Percentiles rank a stretch among this genome's conserved stretches.
Conservation (phyloP, 441 rosid genomes). For the Euphorbia celastroides region DNA sequence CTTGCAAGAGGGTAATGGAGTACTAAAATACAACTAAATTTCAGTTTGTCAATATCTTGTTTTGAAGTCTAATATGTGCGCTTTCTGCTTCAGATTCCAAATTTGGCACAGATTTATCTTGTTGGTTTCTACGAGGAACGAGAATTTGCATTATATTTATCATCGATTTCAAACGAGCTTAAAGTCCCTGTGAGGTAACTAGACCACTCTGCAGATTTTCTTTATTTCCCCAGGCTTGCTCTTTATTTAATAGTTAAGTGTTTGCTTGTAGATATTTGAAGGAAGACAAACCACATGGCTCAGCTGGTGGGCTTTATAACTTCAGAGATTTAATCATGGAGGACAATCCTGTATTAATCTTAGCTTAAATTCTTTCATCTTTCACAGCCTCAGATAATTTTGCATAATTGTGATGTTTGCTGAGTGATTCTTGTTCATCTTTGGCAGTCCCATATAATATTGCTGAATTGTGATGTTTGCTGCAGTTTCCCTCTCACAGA, state of each 20-base stretch:
- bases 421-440: neutral
- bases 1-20: slow-evolving; percentile 68
- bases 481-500: slow-evolving; percentile 78
- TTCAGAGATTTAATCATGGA: slow-evolving; percentile 77
- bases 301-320: slow-evolving; percentile 88
- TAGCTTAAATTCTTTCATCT: neutral
- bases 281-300: slow-evolving; percentile 92
- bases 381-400: slow-evolving; percentile 60
- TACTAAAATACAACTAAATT: slow-evolving; percentile 7
- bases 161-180: slow-evolving; percentile 79
- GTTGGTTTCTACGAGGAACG: slow-evolving; percentile 84
- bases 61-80: slow-evolving; percentile 24
- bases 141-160: slow-evolving; percentile 74
- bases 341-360: slow-evolving; percentile 55
- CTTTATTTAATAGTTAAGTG: neutral
- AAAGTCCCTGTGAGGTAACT: slow-evolving; percentile 75
- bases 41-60: slow-evolving; percentile 23
- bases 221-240: slow-evolving; percentile 5
- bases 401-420: slow-evolving; percentile 73
- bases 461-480: slow-evolving; percentile 85
- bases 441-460: slow-evolving; percentile 65
- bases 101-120: slow-evolving; percentile 67
- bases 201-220: slow-evolving; percentile 6
- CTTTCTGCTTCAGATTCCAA: slow-evolving; percentile 42
- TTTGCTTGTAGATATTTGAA: slow-evolving; percentile 56